These are phyloP conservation scores for Fusarium concolor DNA, from an alignment of 2,329 filamentous ascomycete species.

Conservation along the genomic window DNA sequence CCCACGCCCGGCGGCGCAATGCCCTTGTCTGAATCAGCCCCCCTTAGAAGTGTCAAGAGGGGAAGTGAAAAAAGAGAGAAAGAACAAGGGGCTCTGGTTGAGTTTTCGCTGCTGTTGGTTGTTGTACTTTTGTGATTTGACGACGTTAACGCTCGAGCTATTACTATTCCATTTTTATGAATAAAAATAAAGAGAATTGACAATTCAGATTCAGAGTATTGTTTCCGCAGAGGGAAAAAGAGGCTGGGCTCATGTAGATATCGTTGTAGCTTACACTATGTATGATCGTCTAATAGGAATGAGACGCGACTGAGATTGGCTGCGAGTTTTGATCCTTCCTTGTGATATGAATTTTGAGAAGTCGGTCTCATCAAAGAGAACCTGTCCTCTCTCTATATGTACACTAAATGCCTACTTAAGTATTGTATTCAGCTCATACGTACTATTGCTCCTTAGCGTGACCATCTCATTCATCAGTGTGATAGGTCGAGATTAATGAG, in stretches of 20 bases:
- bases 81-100: slow-evolving; percentile 23
- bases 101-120: slow-evolving; percentile 11
- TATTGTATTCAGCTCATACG: no score
- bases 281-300: slow-evolving; percentile 7
- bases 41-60: slow-evolving; percentile 18
- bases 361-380: not conserved
- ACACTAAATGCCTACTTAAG: no score
- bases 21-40: slow-evolving; percentile 26
- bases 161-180: slow-evolving; percentile 24
- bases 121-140: slow-evolving; percentile 3
- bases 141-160: slow-evolving; percentile 9
- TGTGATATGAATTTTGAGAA: not conserved
- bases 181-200: slow-evolving; percentile 39
- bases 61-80: slow-evolving; percentile 9
- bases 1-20: slow-evolving; percentile 27
- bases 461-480: no score
- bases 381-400: no score
- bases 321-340: not conserved
- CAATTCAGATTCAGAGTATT: slow-evolving; percentile 14
- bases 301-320: not conserved
- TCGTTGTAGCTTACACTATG: slow-evolving; percentile 23
- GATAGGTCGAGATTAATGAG: no score
- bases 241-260: slow-evolving; percentile 26
- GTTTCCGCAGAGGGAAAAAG: not conserved
- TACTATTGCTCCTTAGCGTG: no score